These are phyloP conservation scores for Blastomyces silverae DNA, from an alignment of 2,329 filamentous ascomycete genomes.

Conservation along the genomic window DNA sequence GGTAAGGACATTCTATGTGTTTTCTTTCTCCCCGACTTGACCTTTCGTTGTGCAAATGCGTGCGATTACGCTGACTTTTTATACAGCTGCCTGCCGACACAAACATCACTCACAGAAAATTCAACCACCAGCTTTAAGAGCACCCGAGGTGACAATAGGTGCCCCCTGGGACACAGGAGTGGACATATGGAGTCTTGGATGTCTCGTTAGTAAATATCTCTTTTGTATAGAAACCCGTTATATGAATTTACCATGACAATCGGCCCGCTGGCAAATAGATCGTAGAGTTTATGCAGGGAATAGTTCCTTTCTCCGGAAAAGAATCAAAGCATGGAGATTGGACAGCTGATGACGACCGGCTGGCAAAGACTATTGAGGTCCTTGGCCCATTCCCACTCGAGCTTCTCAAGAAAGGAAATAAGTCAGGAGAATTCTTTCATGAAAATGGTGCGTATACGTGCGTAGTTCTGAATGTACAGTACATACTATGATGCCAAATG, in stretches of 20 bases:
- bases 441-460: slow-evolving; percentile 19
- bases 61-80: slow-evolving; percentile 9
- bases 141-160: slow-evolving; percentile 27
- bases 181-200: slow-evolving; percentile 31
- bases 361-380: slow-evolving; percentile 26
- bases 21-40: neutral
- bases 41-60: neutral
- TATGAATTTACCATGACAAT: slow-evolving; percentile 1
- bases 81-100: slow-evolving; percentile 22
- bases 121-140: slow-evolving; percentile 23
- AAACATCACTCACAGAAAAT: slow-evolving; percentile 22
- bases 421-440: slow-evolving; percentile 23
- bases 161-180: slow-evolving; percentile 25
- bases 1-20: slow-evolving; percentile 17
- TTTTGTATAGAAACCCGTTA: neutral
- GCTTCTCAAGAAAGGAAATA: slow-evolving; percentile 22
- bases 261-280: slow-evolving; percentile 17
- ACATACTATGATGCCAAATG: neutral
- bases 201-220: slow-evolving; percentile 23
- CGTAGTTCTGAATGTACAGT: no score
- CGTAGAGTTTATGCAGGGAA: slow-evolving; percentile 26
- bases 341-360: slow-evolving; percentile 27
- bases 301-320: slow-evolving; percentile 25
- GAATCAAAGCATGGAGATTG: slow-evolving; percentile 24
- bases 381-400: slow-evolving; percentile 24